Evolutionary conservation across 83 land plant species (phyloP), one percentile per base, ranked within the genome.

Genomic region (Isoetes engelmannii): DNA sequence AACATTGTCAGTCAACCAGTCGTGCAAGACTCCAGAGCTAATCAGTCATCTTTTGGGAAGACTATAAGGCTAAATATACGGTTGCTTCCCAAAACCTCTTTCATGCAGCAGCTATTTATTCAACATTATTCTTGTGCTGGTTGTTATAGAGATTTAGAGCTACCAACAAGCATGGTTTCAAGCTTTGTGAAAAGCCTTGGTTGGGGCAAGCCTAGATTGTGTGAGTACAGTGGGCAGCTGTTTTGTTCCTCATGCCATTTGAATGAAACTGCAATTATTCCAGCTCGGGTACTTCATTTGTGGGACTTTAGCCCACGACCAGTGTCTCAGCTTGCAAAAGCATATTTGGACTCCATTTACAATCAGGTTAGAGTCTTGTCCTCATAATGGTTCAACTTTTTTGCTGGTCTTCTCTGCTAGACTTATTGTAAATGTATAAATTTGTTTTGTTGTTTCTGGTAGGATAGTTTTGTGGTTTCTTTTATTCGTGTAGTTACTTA

Each of bases 241-340:
- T 90, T 78, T 69, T 93, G 98, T 68, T 66, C 84, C 42, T 72
- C 85, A 4, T 93, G 98, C 77, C 98, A 93, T 79, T 72, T 82
- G 48, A 89, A 84, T 80, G 98, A 89, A 28, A 86, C 85, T 63
- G 87, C 98, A 68, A 85, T 93, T 60, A 67, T 93, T 49, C 98
- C 98, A 15, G 92, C 95, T 47, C 79, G 81, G 75, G 98, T 93
- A 7, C 74, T 93, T 83, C 90, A 87, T 68, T 70, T 72, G 56
- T 93, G 98, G 98, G 98, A 93, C 74, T 93, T 93, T 70, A 69
- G 81, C 44, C 76, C 75, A 15, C 82, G 86, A 59, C 87, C 86
- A 10, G 92, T 93, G 64, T 93, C 92, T 65, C 98, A 93, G 77
- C 71, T 93, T 75, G 96, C 96, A 44, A 93, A 93, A 66, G 90